These are phyloP conservation scores for Globisporangium takayamanum DNA, from an alignment of 352 stramenopile genomes.

Conservation along the genomic window DNA sequence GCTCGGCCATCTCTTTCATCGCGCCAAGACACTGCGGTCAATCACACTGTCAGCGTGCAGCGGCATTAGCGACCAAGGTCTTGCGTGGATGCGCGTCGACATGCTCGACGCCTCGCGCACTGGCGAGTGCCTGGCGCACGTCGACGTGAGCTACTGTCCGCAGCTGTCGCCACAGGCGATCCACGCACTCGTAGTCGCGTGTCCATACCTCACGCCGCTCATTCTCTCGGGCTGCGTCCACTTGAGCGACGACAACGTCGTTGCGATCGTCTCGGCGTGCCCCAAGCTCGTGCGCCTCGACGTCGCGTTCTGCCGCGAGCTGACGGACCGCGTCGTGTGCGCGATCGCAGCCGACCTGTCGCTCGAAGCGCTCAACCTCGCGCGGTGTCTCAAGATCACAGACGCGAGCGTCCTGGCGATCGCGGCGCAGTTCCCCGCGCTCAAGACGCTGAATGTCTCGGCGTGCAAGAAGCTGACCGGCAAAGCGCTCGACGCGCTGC, in stretches of 20 bases:
- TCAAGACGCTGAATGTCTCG: conserved; percentile 61
- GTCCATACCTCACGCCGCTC: conserved; percentile 55
- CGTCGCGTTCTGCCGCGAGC: conserved; percentile 75
- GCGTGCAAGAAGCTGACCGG: conserved; percentile 83
- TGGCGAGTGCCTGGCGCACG: conserved; percentile 33
- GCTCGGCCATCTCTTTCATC: conserved; percentile 63
- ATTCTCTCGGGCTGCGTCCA: conserved; percentile 79
- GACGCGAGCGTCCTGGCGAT: conserved; percentile 82
- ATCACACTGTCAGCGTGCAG: conserved; percentile 54
- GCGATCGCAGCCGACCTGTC: conserved; percentile 74
- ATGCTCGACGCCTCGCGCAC: conserved; percentile 53
- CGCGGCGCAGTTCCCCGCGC: conserved; percentile 54
- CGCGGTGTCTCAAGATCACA: conserved; percentile 71
- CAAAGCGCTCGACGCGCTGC: conserved; percentile 38
- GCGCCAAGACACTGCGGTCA: conserved; percentile 38
- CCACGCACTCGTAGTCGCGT: conserved; percentile 47
- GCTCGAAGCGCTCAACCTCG: conserved; percentile 67
- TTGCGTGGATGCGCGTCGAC: conserved; percentile 54
- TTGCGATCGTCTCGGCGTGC: conserved; percentile 68
- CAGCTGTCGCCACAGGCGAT: conserved; percentile 51
- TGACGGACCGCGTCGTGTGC: conserved; percentile 69
- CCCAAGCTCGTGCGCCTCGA: conserved; percentile 60
- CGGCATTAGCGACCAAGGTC: conserved; percentile 55
- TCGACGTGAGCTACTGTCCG: conserved; percentile 83
- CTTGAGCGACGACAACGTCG: conserved; percentile 58